Percentiles rank a stretch among this genome's conserved stretches.
Evolutionary conservation across 352 stramenopile genomes (phyloP).

Genomic region (Pythium plurisporium): DNA sequence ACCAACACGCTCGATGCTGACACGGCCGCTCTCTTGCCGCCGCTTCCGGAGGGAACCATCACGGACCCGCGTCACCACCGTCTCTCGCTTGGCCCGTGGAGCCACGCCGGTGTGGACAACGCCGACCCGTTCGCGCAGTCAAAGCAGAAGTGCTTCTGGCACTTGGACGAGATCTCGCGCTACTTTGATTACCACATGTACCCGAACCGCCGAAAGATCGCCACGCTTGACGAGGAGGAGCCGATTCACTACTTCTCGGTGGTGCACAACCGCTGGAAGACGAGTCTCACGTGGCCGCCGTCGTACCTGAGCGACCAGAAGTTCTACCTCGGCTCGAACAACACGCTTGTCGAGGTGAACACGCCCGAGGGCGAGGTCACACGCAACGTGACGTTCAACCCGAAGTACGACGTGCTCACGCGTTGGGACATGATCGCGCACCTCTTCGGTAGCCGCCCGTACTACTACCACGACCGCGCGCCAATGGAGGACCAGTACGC

Average conservation of each 20-base stretch:
- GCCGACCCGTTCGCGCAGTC: slow-evolving; percentile 68
- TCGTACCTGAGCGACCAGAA: slow-evolving; percentile 42
- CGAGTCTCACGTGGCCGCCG: slow-evolving; percentile 55
- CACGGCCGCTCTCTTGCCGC: slow-evolving; percentile 43
- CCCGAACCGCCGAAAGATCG: slow-evolving; percentile 47
- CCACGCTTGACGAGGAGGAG: slow-evolving; percentile 58
- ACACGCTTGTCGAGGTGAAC: slow-evolving; percentile 47
- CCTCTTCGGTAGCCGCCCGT: slow-evolving; percentile 64
- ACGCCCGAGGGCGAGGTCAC: slow-evolving; percentile 29
- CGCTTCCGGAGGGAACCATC: slow-evolving; percentile 39
- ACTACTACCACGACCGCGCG: slow-evolving; percentile 76
- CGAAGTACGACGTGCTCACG: slow-evolving; percentile 45
- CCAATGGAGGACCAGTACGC: slow-evolving; percentile 42
- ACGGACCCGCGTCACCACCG: slow-evolving; percentile 51
- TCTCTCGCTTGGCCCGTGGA: slow-evolving; percentile 76
- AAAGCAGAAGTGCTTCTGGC: slow-evolving; percentile 84
- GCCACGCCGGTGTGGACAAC: slow-evolving; percentile 79
- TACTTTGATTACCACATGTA: slow-evolving; percentile 85
- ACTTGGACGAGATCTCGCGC: slow-evolving; percentile 77
- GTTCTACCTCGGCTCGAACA: slow-evolving; percentile 52
- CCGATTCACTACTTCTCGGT: slow-evolving; percentile 81
- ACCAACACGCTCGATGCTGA: slow-evolving; percentile 69
- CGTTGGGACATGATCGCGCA: slow-evolving; percentile 73
- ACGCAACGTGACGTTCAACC: slow-evolving; percentile 37
- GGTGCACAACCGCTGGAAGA: slow-evolving; percentile 75